Conservation (phyloP, 257 asterid species). For the Lycium barbarum region DNA sequence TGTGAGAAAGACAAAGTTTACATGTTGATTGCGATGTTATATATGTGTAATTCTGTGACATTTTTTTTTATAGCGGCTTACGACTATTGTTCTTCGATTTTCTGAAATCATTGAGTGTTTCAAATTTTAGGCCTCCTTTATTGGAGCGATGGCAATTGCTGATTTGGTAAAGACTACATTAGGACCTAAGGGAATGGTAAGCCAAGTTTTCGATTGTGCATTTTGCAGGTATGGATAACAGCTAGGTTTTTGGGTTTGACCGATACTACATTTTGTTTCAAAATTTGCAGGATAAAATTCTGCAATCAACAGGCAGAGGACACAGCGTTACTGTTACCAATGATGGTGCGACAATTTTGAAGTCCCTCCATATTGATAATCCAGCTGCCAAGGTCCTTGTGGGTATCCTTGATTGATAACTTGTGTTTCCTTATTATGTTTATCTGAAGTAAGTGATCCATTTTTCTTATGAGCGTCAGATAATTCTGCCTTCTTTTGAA, state of each 20-base stretch:
- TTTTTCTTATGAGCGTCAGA: neutral
- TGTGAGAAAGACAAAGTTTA: neutral
- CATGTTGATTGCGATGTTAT: neutral
- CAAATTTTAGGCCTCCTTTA: slow-evolving; percentile 72
- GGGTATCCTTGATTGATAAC: slow-evolving; percentile 72
- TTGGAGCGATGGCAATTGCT: slow-evolving; percentile 96
- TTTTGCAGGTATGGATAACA: neutral
- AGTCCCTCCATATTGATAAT: slow-evolving; percentile 94
- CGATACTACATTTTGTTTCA: neutral
- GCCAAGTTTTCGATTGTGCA: neutral
- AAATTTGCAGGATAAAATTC: slow-evolving; percentile 77
- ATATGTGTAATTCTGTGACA: neutral
- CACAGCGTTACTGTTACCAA: slow-evolving; percentile 90
- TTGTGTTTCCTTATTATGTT: neutral
- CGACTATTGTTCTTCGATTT: neutral
- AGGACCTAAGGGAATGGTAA: slow-evolving; percentile 99
- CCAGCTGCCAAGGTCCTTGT: slow-evolving; percentile 99
- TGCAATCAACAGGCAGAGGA: slow-evolving; percentile 92
- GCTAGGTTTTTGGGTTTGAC: neutral
- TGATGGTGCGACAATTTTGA: slow-evolving; percentile 98
- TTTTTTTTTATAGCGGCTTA: neutral
- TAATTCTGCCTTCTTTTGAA: neutral
- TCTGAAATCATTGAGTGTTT: neutral
- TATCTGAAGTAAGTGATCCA: neutral
- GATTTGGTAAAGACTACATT: slow-evolving; percentile 95